Evolutionary conservation across 208 protist species (phyloP), one percentile per base, ranked within the genome.

Genomic region (Vickermania ingenoplastis): DNA sequence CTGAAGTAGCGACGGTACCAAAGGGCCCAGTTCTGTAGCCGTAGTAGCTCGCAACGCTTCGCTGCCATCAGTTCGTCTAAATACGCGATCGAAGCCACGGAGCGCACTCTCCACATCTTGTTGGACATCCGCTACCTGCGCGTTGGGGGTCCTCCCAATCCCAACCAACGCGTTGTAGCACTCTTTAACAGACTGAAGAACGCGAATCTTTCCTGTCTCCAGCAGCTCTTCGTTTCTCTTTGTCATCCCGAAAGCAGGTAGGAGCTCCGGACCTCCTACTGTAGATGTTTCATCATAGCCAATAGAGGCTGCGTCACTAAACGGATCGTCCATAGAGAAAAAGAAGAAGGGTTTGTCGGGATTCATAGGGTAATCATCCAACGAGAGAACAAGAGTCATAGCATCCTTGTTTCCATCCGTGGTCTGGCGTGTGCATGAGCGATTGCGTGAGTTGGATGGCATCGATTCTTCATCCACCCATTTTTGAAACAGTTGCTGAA

Each of bases 81-180:
- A 69, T 24, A 62, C 26, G 3, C 63, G 24, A n/a, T 57, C n/a
- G 29, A 91, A 59, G 0, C 78, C 79, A 0, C 65, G 63, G n/a
- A 91, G 51, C 2, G 75, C 75, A 60, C 66, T 73, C 51, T 88
- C 80, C 2, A 77, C 59, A 2, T 41, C 73, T 25, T 79, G 67
- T 61, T 91, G 81, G 4, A 87, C 63, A 53, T 91, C 78, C 50
- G 83, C 61, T 28, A 83, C 52, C 71, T 91, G 84, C 25, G 78
- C 75, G 57, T 83, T 86, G 2, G 70, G 71, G 13, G 61, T 31
- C 21, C 80, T 63, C 11, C 78, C 80, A 22, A 88, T 54, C 24
- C 84, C 84, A 11, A 88, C 49, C 36, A 91, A 48, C 26, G 73
- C 60, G 26, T 91, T 79, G 62, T 88, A 88, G 28, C 70, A 82